These are phyloP conservation scores for Sutorius australiensis DNA, from an alignment of 768 basidiomycete genomes.

Conservation along the genomic window DNA sequence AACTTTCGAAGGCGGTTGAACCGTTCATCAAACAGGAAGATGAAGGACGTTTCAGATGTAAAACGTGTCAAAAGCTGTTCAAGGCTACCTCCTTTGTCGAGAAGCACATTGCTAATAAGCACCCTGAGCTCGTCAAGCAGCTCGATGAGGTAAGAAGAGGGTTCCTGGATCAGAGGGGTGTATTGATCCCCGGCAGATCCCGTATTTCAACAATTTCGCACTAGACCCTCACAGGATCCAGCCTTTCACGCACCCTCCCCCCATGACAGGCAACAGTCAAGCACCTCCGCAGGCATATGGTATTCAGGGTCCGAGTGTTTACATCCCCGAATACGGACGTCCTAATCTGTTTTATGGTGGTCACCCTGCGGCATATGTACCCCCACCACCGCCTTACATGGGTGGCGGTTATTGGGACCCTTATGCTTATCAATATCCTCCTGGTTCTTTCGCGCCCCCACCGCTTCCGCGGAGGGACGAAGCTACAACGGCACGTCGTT, in stretches of 20 bases:
- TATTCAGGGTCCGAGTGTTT: slow-evolving; percentile 57
- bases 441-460: slow-evolving; percentile 33
- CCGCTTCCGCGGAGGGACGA: slow-evolving; percentile 55
- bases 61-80: slow-evolving; percentile 95
- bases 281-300: slow-evolving; percentile 86
- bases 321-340: slow-evolving; percentile 44
- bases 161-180: slow-evolving; percentile 4
- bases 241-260: slow-evolving; percentile 77
- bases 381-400: slow-evolving; percentile 39
- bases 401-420: slow-evolving; percentile 44
- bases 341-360: slow-evolving; percentile 39
- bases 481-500: slow-evolving; percentile 52
- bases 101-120: slow-evolving; percentile 96
- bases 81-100: slow-evolving; percentile 95
- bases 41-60: slow-evolving; percentile 95
- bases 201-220: slow-evolving; percentile 94
- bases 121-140: slow-evolving; percentile 76
- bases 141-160: slow-evolving; percentile 74
- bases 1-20: slow-evolving; percentile 73
- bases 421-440: slow-evolving; percentile 40
- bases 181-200: slow-evolving; percentile 48
- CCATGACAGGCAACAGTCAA: slow-evolving; percentile 60
- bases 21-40: slow-evolving; percentile 91
- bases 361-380: slow-evolving; percentile 33
- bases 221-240: slow-evolving; percentile 93